These are phyloP conservation scores for Pseudocercospora pini-densiflorae DNA, from an alignment of 2,329 filamentous ascomycete species.

Conservation along the genomic window DNA sequence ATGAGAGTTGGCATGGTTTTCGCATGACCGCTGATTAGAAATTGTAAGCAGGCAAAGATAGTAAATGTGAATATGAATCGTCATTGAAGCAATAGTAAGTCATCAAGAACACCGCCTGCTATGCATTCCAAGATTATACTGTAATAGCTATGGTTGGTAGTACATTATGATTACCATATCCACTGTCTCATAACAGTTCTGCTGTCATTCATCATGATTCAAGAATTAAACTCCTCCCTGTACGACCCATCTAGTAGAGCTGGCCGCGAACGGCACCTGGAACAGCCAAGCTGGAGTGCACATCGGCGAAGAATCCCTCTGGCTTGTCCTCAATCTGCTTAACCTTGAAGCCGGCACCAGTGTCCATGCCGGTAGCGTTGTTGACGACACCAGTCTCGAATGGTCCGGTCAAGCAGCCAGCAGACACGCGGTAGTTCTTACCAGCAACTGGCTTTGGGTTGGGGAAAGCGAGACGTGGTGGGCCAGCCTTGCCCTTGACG, in stretches of 20 bases:
- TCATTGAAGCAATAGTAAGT: neutral
- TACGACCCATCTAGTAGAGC: constrained; percentile 33
- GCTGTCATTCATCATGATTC: neutral
- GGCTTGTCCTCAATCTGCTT: constrained; percentile 58
- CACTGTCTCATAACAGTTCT: constrained; percentile 1
- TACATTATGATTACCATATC: neutral
- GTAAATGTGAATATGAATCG: neutral
- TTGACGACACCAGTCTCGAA: constrained; percentile 50
- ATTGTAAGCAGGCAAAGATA: neutral
- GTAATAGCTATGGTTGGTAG: constrained; percentile 5
- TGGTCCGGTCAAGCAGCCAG: constrained; percentile 52
- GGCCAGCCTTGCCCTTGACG: constrained; percentile 51
- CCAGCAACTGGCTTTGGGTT: constrained; percentile 48
- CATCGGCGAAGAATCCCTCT: constrained; percentile 57
- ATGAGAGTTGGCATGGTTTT: neutral
- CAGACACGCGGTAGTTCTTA: constrained; percentile 43
- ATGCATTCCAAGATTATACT: constrained; percentile 5
- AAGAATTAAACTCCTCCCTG: neutral
- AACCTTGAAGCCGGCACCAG: constrained; percentile 55
- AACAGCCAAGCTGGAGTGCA: constrained; percentile 55
- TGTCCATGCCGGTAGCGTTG: constrained; percentile 47
- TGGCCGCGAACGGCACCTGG: constrained; percentile 60
- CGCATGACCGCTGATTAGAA: neutral
- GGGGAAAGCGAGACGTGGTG: constrained; percentile 58
- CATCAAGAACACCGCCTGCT: neutral